Evolutionary conservation across 1,284 basidiomycete species (phyloP), one percentile per base, ranked within the genome.

Genomic region (Boletus mariae): DNA sequence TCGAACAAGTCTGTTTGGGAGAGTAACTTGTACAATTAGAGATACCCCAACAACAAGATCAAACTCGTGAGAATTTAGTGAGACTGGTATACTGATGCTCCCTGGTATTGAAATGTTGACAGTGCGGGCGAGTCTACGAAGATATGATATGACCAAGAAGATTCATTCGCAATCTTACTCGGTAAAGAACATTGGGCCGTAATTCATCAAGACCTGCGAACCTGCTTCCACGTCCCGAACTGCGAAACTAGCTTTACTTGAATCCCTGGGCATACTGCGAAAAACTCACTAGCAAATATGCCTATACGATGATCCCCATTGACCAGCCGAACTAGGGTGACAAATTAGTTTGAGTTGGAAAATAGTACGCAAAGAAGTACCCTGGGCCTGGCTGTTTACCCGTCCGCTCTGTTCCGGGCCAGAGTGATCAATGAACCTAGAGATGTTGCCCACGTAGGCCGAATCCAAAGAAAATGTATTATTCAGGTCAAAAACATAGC

Each of bases 401-500:
- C 35, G 57, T 17, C 28, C 52, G 12, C 57, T 26, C 40, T 34
- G 49, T 42, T 57, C 58, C 11, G 40, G 41, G 25, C 11, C 49
- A 15, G 72, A 66, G 61, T 87, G 83, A 57, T 88, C 83, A 45
- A 86, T 76, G 58, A 79, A 87, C 25, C 83, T 71, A 5, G 81
- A 74, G 20, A 74, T 70, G 52, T 86, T 85, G 3, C 84, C 85
- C 1, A 72, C 71, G 34, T 69, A 73, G 2, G 73, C 67, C 44
- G 79, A 72, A 62, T 88, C 85, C 7, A 85, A 61, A 3, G 73
- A 65, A 20, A 75, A 55, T 0, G 61, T 60, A 0, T 60, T 38
- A 51, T 80, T 76, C n/a, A 85, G 63, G 12, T 65, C 66, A 52
- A 85, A 88, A 6, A 80, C 67, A 56, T 88, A 87, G 51, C 79